Base-by-base conservation (phyloP, 23 red algal species). In the Porphyridium purpureum region DNA sequence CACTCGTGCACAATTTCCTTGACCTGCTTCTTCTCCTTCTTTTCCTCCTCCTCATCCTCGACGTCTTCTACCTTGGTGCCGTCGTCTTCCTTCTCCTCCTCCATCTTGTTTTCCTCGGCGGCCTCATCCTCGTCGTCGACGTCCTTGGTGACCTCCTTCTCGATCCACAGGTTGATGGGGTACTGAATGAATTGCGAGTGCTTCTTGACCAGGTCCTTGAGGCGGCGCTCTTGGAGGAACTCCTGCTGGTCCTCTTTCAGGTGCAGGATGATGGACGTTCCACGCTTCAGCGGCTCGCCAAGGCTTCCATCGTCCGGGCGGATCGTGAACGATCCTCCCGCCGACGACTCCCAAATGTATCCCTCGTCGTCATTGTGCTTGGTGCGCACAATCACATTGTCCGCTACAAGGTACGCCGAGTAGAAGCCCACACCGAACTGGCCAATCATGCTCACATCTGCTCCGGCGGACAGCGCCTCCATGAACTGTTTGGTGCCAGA, bases 141-240 rank as follows among this genome's bases (percentile, higher is more conserved):
- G 40, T 94, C 88, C 49, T 83, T 82, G 64, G 84, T 78, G 14
- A 83, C 76, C 57, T 84, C 80, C 59, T 83, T 82, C 62, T 94
- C 88, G 15, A 79, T 62, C 29, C 73, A 63, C 5, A 94, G 60
- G 33, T 76, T 68, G 62, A 94, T 94, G 4, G 88, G 88, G 49
- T 94, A 94, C 57, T 94, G 88, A 25, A 94, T 94, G 67, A 94
- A 94, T 52, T 82, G 65, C 32, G 88, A 94, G 56, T 94, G 88
- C 51, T 83, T 83, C 76, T 94, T 94, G 34, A 94, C 88, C 1
- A 94, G 63, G 15, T 94, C 88, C 60, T 84, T 83, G 56, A 94
- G 59, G 55, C 88, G 63, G 29, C 76, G 73, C 64, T 94, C 88
- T 63, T 94, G 77, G 2, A 94, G 35, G 47, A 70, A 94, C 57